A percentile compares a stretch with the other conserved stretches of the same genome.
Conservation (phyloP, 805 yeast species). For the Hanseniaspora clermontiae region DNA sequence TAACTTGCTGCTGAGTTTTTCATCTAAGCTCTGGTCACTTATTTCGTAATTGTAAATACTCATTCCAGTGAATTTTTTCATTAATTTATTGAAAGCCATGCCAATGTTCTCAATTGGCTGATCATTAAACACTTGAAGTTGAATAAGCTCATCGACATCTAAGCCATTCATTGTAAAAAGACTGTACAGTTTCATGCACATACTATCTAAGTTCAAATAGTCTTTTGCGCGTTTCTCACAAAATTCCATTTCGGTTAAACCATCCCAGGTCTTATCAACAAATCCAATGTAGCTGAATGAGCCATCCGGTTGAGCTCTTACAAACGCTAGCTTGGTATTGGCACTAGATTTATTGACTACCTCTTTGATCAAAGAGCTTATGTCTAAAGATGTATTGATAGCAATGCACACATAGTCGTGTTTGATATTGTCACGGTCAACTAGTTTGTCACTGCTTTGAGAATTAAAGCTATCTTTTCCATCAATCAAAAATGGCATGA, state of each 20-base stretch:
- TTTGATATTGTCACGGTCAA: background rate
- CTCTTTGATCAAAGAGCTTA: conserved; percentile 22
- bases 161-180: conserved; percentile 4
- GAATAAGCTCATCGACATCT: background rate
- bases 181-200: background rate
- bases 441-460: background rate
- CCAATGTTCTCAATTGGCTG: background rate
- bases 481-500: background rate
- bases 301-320: conserved; percentile 35
- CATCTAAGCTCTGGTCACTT: background rate
- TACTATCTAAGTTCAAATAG: background rate
- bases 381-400: conserved; percentile 19
- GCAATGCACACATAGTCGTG: background rate
- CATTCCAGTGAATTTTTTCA: background rate
- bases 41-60: background rate
- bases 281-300: conserved; percentile 35
- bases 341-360: conserved; percentile 25
- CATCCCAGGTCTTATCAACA: conserved; percentile 34
- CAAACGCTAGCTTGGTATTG: conserved; percentile 37
- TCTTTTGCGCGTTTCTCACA: background rate
- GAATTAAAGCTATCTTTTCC: background rate
- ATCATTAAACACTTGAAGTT: conserved; percentile 7
- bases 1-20: background rate
- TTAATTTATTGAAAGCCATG: background rate
- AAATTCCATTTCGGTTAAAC: conserved; percentile 33